Conservation (phyloP, 495 filamentous ascomycete species). For the Cercophora samala region DNA sequence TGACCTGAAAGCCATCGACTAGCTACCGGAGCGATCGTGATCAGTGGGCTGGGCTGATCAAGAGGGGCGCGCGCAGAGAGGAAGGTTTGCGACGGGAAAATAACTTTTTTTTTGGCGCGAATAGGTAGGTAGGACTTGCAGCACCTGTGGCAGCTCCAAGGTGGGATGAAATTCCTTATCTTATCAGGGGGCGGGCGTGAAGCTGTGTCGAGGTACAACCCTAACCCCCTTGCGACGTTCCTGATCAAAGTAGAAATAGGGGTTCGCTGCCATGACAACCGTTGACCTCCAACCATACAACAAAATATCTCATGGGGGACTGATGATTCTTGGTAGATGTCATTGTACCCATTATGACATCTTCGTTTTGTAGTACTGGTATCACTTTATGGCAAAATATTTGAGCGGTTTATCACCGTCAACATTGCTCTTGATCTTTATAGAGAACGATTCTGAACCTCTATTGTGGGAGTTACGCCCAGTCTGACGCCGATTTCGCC, state of each 20-base stretch:
- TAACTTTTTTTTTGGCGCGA: not conserved
- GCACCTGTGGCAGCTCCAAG: not conserved
- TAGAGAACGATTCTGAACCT: not conserved
- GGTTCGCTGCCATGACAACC: slow-evolving; percentile 2
- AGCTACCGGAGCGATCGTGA: not conserved
- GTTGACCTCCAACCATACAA: not conserved
- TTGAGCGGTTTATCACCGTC: not conserved
- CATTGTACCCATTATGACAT: not conserved
- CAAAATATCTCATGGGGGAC: not conserved
- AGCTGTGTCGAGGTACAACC: not conserved
- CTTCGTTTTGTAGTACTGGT: not conserved
- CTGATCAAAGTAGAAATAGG: not conserved
- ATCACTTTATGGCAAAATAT: not conserved
- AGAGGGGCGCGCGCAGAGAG: not conserved
- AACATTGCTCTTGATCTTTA: not conserved
- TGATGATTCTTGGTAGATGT: not conserved
- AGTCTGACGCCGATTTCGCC: not conserved
- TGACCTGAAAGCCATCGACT: slow-evolving; percentile 9
- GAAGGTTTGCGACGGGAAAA: not conserved
- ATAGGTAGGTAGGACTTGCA: not conserved
- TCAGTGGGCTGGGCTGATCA: not conserved
- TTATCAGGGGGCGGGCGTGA: not conserved
- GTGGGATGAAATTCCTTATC: slow-evolving; percentile 6
- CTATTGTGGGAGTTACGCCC: not conserved
- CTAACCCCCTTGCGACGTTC: not conserved